Evolutionary conservation across 179 eudicot genomes (phyloP), one percentile per base, ranked within the genome.

Genomic region (Vitellaria paradoxa): DNA sequence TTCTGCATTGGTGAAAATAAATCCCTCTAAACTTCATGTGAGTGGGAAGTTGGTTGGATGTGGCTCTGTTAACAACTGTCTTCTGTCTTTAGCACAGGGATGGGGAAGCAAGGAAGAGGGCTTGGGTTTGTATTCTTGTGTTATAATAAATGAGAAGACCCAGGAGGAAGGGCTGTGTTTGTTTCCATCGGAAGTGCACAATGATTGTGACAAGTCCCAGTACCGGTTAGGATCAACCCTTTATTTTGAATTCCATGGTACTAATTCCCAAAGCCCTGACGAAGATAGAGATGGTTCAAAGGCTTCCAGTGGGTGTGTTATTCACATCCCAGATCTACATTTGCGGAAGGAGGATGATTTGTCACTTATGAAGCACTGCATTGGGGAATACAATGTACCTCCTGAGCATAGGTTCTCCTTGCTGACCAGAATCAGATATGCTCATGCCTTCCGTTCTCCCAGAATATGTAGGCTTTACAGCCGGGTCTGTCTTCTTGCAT

Each of bases 41-140:
- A 97, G 87, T 82, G 98, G 99, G 76, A 97, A 97, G 81, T 87
- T 95, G 83, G 85, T 94, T 81, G 98, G 99, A 56, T 93, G 92
- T 80, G 99, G 97, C 68, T 78, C 97, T 2, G 88, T 97, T 49
- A 97, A 97, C 81, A 85, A 89, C 66, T 90, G 91, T 82, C 91
- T 97, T 57, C 80, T 97, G 65, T 91, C 99, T 78, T 87, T 97
- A 78, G 98, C 99, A 26, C 99, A 97, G 80, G 99, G 99, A 67
- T 97, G 99, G 99, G 99, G 99, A 77, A 94, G 97, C 86, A 97
- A 97, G 81, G 99, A 97, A 90, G 99, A 92, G 85, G 98, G 99
- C n/a, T 81, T 92, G 89, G 99, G 99, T 65, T 86, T 97, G 85
- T 91, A 89, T 86, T 89, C 98, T 4, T 96, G 98, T 81, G 86